A percentile compares a stretch with the other conserved stretches of the same genome.
These are phyloP conservation scores for Pleurotus sapidus DNA, from an alignment of 768 basidiomycete species.

Conservation along the genomic window DNA sequence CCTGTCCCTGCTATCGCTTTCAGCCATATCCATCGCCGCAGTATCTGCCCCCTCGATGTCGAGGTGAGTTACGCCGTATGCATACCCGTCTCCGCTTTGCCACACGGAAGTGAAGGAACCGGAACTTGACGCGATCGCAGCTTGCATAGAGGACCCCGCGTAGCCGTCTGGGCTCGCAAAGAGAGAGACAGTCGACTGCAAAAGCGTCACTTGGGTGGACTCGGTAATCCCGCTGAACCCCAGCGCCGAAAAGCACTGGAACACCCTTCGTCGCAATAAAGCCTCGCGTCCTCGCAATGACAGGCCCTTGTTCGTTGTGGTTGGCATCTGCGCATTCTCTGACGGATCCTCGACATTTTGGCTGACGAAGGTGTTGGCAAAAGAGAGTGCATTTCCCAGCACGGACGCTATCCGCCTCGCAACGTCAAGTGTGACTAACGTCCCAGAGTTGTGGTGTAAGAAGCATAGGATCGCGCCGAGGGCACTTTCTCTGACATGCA, in stretches of 20 bases:
- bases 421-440: slow-evolving; percentile 86
- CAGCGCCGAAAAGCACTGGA: slow-evolving; percentile 85
- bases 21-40: slow-evolving; percentile 28
- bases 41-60: slow-evolving; percentile 47
- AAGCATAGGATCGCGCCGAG: slow-evolving; percentile 88
- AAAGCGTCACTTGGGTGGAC: slow-evolving; percentile 72
- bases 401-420: slow-evolving; percentile 85
- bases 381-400: slow-evolving; percentile 86
- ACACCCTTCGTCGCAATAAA: slow-evolving; percentile 78
- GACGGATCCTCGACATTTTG: slow-evolving; percentile 65
- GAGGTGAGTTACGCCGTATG: slow-evolving; percentile 81
- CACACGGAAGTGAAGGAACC: slow-evolving; percentile 85
- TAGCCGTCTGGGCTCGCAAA: slow-evolving; percentile 90
- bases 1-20: slow-evolving; percentile 38
- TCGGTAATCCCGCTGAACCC: slow-evolving; percentile 81
- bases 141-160: slow-evolving; percentile 81
- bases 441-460: slow-evolving; percentile 70
- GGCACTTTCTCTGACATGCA: slow-evolving; percentile 88
- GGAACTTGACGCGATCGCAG: slow-evolving; percentile 83
- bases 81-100: slow-evolving; percentile 87
- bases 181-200: slow-evolving; percentile 77
- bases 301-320: slow-evolving; percentile 37
- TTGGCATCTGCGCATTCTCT: slow-evolving; percentile 33
- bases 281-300: slow-evolving; percentile 77
- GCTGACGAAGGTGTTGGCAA: slow-evolving; percentile 79